Evolutionary conservation across 768 basidiomycete species (phyloP), one percentile per base, ranked within the genome.

Genomic region (Thelephora ganbajun): DNA sequence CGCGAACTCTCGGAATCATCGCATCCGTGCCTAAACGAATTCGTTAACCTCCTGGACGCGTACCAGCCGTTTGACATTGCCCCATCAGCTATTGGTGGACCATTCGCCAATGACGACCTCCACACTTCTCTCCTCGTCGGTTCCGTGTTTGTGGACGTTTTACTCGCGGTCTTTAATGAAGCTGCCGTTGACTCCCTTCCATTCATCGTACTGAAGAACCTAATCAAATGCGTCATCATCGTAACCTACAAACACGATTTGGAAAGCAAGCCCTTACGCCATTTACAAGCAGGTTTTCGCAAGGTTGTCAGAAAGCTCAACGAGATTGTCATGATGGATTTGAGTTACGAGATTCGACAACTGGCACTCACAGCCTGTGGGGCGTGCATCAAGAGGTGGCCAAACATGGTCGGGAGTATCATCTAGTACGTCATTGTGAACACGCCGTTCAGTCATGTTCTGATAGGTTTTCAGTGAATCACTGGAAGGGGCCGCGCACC

Each of bases 191-290:
- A 63, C 11, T 54, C 64, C 13, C 57, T 84, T 5, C 80, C 83
- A 0, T 68, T 75, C 39, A 55, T 77, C 39, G 72, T 72, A 1
- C 58, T 76, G 50, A 83, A 85, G 56, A 71, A 67, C 46, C 56
- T 83, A 37, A 62, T 87, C 39, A 82, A 86, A 62, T 65, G 72
- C 1, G 54, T 85, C 19, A 69, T 80, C 48, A 73, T 84, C 37
- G 67, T 79, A 50, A 70, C 83, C 18, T 77, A 79, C 62, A 88
- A 88, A 63, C 79, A 84, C 50, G 79, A 88, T 56, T 74, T 88
- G 49, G 77, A 77, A 42, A 71, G 69, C 45, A 60, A 54, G 16
- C 60, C 70, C 12, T 64, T 87, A 47, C 67, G 61, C 44, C 74
- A 76, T 54, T 68, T 83, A 23, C 76, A 79, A 43, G 66, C 64